Conservation (phyloP, 2,329 filamentous ascomycete species). For the Fonsecaea pedrosoi region DNA sequence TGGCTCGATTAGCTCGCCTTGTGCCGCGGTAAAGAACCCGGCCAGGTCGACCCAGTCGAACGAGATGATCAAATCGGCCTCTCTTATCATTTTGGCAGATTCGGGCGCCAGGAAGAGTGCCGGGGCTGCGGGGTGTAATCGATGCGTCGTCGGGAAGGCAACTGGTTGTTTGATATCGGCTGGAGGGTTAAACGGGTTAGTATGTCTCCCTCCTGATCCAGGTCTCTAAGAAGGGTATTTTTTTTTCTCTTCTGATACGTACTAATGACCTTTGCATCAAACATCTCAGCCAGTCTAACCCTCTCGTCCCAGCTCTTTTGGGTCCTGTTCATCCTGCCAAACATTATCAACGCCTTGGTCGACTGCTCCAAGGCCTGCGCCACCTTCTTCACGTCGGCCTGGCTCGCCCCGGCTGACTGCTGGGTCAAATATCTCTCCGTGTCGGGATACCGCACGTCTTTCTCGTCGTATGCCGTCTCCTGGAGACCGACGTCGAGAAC, state of each 20-base stretch:
- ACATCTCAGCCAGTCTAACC: slow-evolving; percentile 11
- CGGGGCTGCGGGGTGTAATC: slow-evolving; percentile 10
- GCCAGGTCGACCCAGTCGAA: slow-evolving; percentile 18
- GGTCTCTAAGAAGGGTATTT: background rate
- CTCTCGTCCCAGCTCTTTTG: slow-evolving; percentile 17
- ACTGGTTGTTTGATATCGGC: slow-evolving; percentile 19
- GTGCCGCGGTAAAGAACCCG: slow-evolving; percentile 10
- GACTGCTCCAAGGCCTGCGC: slow-evolving; percentile 10
- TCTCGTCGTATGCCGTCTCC: slow-evolving; percentile 9
- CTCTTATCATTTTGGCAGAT: slow-evolving; percentile 4
- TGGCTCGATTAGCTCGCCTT: slow-evolving; percentile 5
- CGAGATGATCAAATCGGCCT: slow-evolving; percentile 12
- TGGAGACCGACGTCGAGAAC: slow-evolving; percentile 14
- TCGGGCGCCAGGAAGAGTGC: slow-evolving; percentile 13
- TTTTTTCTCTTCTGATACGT: background rate
- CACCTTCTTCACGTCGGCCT: slow-evolving; percentile 12
- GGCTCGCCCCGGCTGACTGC: slow-evolving; percentile 10
- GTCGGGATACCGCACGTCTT: slow-evolving; percentile 11
- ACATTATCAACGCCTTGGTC: slow-evolving; percentile 17
- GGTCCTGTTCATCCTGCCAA: slow-evolving; percentile 16
- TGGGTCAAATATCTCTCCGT: slow-evolving; percentile 19
- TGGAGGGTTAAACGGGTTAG: background rate
- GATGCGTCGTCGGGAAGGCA: slow-evolving; percentile 13
- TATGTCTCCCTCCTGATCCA: background rate
- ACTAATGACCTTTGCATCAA: slow-evolving; percentile 15